These are phyloP conservation scores for Cystofilobasidium capitatum DNA, from an alignment of 768 basidiomycete species.

Conservation along the genomic window DNA sequence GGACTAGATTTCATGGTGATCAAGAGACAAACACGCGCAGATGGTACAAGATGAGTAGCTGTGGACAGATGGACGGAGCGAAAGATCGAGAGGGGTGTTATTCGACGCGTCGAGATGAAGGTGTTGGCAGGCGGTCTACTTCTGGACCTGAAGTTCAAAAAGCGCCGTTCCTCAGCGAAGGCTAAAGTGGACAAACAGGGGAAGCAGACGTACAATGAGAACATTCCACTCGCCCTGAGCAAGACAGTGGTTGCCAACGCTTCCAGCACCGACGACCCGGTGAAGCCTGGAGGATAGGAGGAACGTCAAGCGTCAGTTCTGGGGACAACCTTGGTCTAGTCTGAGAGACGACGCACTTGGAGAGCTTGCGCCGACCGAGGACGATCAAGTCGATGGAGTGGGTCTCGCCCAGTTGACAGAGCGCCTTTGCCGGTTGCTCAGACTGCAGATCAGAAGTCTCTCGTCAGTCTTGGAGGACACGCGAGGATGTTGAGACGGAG, in stretches of 20 bases:
- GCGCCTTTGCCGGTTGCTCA: constrained; percentile 18
- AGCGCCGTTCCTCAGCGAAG: too few species aligned
- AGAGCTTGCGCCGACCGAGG: constrained; percentile 21
- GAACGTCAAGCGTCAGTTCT: background rate
- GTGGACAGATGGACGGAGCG: too few species aligned
- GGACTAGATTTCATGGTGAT: too few species aligned
- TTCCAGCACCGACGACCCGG: constrained; percentile 22
- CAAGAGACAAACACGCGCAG: too few species aligned
- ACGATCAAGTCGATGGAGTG: constrained; percentile 18
- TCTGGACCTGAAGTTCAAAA: too few species aligned
- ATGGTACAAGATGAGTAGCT: too few species aligned
- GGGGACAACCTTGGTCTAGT: background rate
- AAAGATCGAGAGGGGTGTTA: too few species aligned
- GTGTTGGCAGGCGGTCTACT: too few species aligned
- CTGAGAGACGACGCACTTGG: background rate
- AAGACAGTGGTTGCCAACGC: constrained; percentile 14
- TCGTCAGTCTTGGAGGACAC: background rate
- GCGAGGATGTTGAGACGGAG: background rate
- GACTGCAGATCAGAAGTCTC: constrained; percentile 15
- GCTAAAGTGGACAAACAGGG: too few species aligned
- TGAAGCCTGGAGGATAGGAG: constrained; percentile 2
- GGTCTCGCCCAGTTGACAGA: constrained; percentile 8
- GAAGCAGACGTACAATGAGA: constrained; percentile 7
- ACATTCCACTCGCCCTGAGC: constrained; percentile 16
- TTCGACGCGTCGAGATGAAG: too few species aligned